These are phyloP conservation scores for Filobasidium uniguttulatum DNA, from an alignment of 1,284 basidiomycete species.

Conservation along the genomic window DNA sequence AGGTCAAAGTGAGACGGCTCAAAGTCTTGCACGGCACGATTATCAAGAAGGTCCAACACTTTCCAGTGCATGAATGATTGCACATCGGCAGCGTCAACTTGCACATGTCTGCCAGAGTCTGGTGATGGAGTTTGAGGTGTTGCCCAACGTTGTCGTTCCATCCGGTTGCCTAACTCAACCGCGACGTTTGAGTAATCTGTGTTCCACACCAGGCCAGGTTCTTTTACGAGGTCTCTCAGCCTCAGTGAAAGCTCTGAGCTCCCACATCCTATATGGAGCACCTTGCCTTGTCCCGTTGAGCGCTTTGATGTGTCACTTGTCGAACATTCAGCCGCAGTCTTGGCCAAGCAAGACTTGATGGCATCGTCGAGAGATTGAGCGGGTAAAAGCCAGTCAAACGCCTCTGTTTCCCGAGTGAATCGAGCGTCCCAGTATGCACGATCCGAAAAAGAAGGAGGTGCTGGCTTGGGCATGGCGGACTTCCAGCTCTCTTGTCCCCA, in stretches of 20 bases:
- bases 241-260: constrained; percentile 17
- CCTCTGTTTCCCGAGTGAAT: constrained; percentile 13
- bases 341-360: constrained; percentile 19
- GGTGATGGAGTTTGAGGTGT: constrained; percentile 1
- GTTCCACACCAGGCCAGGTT: neutral
- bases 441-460: constrained; percentile 27
- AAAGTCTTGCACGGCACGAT: neutral
- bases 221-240: constrained; percentile 4
- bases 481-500: too few relatives aligned
- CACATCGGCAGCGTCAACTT: constrained; percentile 5
- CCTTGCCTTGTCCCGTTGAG: neutral
- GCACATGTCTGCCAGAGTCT: neutral
- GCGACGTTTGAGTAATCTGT: neutral
- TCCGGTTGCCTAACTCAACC: neutral
- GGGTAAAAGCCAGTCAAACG: constrained; percentile 29
- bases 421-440: constrained; percentile 25
- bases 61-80: constrained; percentile 18
- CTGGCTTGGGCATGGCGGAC: constrained; percentile 1
- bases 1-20: constrained; percentile 13
- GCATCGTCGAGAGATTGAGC: constrained; percentile 18
- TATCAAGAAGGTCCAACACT: neutral
- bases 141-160: neutral
- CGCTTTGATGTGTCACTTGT: neutral
- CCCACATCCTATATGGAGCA: constrained; percentile 31
- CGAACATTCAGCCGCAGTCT: neutral